These are phyloP conservation scores for Ophiostoma fasciatum DNA, from an alignment of 2,329 filamentous ascomycete genomes.

Conservation along the genomic window DNA sequence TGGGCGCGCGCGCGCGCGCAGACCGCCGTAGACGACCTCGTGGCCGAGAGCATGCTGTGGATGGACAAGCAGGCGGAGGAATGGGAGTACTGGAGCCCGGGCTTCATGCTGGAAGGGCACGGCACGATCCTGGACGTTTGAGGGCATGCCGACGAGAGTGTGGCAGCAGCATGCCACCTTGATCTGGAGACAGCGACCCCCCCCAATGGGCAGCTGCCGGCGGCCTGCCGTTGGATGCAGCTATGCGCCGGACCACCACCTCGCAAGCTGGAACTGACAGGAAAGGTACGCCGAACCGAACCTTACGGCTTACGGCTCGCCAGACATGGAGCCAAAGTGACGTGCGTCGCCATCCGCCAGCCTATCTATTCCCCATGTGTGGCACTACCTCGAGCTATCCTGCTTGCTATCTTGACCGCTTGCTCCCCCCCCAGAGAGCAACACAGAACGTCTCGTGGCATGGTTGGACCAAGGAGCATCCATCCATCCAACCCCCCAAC, in stretches of 20 bases:
- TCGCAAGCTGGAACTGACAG: too few species aligned
- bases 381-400: not conserved
- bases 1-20: slow-evolving; percentile 78
- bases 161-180: too few species aligned
- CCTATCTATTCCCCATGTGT: not conserved
- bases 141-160: not conserved
- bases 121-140: slow-evolving; percentile 14
- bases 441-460: not conserved
- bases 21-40: slow-evolving; percentile 79
- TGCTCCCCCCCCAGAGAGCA: not conserved
- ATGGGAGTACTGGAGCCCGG: slow-evolving; percentile 87
- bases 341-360: not conserved
- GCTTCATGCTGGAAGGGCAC: slow-evolving; percentile 44
- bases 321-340: too few species aligned
- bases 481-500: too few species aligned
- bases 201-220: too few species aligned
- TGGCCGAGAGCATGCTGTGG: slow-evolving; percentile 86
- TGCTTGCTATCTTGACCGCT: not conserved
- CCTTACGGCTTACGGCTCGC: too few species aligned
- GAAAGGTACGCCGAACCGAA: too few species aligned
- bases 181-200: too few species aligned
- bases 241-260: too few species aligned
- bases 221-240: too few species aligned
- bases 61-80: slow-evolving; percentile 74
- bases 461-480: too few species aligned